phyloP scores from a whole-genome alignment of 2,329 filamentous ascomycete species.

The Metarhizium album region DNA sequence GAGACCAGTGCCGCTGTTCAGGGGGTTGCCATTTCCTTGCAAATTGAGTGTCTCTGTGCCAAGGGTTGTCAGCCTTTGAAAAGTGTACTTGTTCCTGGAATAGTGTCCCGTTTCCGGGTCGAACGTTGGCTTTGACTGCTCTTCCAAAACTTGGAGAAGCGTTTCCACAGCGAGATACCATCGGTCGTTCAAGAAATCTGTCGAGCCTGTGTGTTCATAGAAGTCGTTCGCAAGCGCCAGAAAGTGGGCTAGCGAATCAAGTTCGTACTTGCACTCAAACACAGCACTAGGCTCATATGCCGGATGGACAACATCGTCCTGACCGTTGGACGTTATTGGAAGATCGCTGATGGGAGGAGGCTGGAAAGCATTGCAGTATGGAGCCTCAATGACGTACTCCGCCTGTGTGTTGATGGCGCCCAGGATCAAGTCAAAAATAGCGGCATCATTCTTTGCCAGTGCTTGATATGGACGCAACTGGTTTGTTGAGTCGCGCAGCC shows the following conservation, averaged over 20 bases:
- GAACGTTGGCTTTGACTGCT: slow-evolving; percentile 77
- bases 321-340: slow-evolving; percentile 60
- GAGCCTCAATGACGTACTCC: slow-evolving; percentile 87
- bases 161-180: slow-evolving; percentile 73
- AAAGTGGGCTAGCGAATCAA: slow-evolving; percentile 91
- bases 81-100: slow-evolving; percentile 71
- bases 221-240: slow-evolving; percentile 80
- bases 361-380: slow-evolving; percentile 98
- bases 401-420: slow-evolving; percentile 94
- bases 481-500: slow-evolving; percentile 87
- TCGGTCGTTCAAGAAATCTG: slow-evolving; percentile 63
- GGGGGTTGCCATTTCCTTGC: slow-evolving; percentile 77
- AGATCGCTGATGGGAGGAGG: slow-evolving; percentile 78
- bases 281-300: slow-evolving; percentile 74
- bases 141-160: slow-evolving; percentile 60
- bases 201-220: slow-evolving; percentile 66
- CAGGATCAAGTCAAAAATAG: slow-evolving; percentile 68
- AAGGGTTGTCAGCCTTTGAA: slow-evolving; percentile 65
- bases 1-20: slow-evolving; percentile 74
- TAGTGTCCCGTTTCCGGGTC: slow-evolving; percentile 53
- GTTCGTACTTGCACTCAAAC: slow-evolving; percentile 98
- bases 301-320: slow-evolving; percentile 77
- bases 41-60: slow-evolving; percentile 88
- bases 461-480: slow-evolving; percentile 84
- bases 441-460: slow-evolving; percentile 69